A percentile compares a stretch with the other conserved stretches of the same genome.
These are phyloP conservation scores for Aspergillus egyptiacus DNA, from an alignment of 495 filamentous ascomycete genomes.

Conservation along the genomic window DNA sequence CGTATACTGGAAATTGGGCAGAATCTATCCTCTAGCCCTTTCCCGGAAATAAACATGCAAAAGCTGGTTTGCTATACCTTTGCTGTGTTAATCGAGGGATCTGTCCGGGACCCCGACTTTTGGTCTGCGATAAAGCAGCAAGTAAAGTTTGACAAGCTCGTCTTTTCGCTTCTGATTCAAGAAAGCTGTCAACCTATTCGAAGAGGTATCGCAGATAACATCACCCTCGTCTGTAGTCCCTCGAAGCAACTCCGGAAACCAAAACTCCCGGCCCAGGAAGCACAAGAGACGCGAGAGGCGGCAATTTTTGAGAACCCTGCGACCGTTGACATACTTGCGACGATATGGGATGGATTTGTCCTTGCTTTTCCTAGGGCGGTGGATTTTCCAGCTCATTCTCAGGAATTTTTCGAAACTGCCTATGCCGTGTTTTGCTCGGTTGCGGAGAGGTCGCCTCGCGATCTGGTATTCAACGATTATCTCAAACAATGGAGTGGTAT, in stretches of 20 bases:
- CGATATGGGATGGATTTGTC: constrained; percentile 49
- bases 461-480: constrained; percentile 47
- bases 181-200: constrained; percentile 30
- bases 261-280: not conserved
- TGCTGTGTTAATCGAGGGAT: constrained; percentile 58
- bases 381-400: constrained; percentile 39
- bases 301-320: constrained; percentile 20
- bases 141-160: constrained; percentile 36
- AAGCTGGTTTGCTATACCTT: constrained; percentile 51
- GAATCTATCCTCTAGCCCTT: not conserved
- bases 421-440: constrained; percentile 50
- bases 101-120: constrained; percentile 50
- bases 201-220: constrained; percentile 33
- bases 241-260: constrained; percentile 26
- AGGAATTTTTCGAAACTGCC: constrained; percentile 53
- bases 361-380: constrained; percentile 42
- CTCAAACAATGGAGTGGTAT: constrained; percentile 48
- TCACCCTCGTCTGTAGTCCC: constrained; percentile 28
- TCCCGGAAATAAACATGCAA: constrained; percentile 17
- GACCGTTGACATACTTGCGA: constrained; percentile 38
- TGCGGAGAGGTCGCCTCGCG: constrained; percentile 41
- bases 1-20: constrained; percentile 29
- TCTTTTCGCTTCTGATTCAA: constrained; percentile 32
- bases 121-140: constrained; percentile 53
- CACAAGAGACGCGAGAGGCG: constrained; percentile 8